These are phyloP conservation scores for Trichophyton benhamiae DNA, from an alignment of 2,329 filamentous ascomycete species.

Conservation along the genomic window DNA sequence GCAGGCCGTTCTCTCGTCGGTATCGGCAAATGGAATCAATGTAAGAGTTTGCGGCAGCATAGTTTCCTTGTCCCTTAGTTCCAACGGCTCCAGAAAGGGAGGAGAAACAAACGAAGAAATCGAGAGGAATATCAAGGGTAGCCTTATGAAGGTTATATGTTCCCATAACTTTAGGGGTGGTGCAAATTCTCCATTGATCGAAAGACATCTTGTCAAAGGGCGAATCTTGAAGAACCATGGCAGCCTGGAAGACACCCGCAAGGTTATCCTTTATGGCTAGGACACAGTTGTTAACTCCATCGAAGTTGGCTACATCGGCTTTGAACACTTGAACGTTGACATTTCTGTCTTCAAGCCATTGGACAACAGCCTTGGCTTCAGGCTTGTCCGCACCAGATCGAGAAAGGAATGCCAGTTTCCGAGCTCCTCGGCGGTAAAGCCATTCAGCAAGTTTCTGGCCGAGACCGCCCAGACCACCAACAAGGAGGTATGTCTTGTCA, in stretches of 20 bases:
- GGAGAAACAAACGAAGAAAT: slow-evolving; percentile 26
- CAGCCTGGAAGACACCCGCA: slow-evolving; percentile 16
- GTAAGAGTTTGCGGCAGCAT: slow-evolving; percentile 16
- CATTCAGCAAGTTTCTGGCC: slow-evolving; percentile 15
- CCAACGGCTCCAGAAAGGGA: slow-evolving; percentile 26
- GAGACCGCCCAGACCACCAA: slow-evolving; percentile 18
- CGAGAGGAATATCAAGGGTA: slow-evolving; percentile 14
- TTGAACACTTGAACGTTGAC: slow-evolving; percentile 5
- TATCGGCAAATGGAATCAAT: slow-evolving; percentile 15
- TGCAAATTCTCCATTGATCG: slow-evolving; percentile 12
- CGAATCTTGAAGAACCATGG: slow-evolving; percentile 16
- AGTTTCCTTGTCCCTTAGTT: slow-evolving; percentile 24
- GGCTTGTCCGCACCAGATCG: slow-evolving; percentile 15
- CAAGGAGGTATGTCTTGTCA: slow-evolving; percentile 16
- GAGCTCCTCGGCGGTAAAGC: slow-evolving; percentile 19
- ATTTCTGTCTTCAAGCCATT: slow-evolving; percentile 5
- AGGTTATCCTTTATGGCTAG: background rate
- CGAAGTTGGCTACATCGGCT: slow-evolving; percentile 7
- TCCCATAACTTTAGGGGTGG: slow-evolving; percentile 19
- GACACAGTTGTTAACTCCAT: slow-evolving; percentile 4
- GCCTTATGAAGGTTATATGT: slow-evolving; percentile 20
- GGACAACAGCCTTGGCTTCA: slow-evolving; percentile 1
- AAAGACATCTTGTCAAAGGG: slow-evolving; percentile 23
- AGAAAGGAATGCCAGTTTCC: slow-evolving; percentile 21
- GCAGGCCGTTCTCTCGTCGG: slow-evolving; percentile 18